Base-by-base conservation (phyloP, 768 basidiomycete genomes). In the Artomyces pyxidatus region DNA sequence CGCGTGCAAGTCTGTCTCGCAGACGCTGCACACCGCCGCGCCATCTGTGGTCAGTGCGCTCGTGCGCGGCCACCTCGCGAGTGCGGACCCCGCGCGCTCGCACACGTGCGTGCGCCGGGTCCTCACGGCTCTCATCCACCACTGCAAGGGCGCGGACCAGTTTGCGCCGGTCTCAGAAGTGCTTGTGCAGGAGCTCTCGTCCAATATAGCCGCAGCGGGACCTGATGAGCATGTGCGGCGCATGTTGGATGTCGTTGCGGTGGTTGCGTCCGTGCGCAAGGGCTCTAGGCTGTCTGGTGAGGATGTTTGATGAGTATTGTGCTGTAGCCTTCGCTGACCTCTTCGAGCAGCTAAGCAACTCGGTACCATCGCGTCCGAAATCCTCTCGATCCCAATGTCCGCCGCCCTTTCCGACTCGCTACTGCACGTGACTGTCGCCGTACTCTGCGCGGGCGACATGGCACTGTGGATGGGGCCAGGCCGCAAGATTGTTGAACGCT, bases 1-100 rank as follows among this genome's bases (percentile, higher is more conserved):
- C 53, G 85, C 87, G 12, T 92, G 83, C 75, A 87, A 88, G 88
- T 87, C 84, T n/a, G 81, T 88, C 42, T 83, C 85, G 8, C 83
- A 85, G 65, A 84, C 83, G 0, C 66, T 96, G 25, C 92, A 95
- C 61, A 88, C 88, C 1, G 74, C 79, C 44, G 77, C 88, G 0
- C 57, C 78, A 6, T 78, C 81, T 3, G 71, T 93, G 35, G 66
- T 92, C 11, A 55, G 64, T 2, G 72, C 77, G 0, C 65, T 93
- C 3, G 49, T 94, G 14, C 65, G 70, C 10, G 74, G 71, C 52
- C 74, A 88, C 57, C 66, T 87, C 17, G 59, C 64, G 1, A 63
- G 56, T 57, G 61, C 69, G 38, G 59, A 62, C 27, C 65, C 72
- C 4, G 72, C 71, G 35, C 49, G 61, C 16, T 73, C 78, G 1